Evolutionary conservation across 495 filamentous ascomycete species (phyloP), one percentile per base, ranked within the genome.

Genomic region (Tuber brumale): DNA sequence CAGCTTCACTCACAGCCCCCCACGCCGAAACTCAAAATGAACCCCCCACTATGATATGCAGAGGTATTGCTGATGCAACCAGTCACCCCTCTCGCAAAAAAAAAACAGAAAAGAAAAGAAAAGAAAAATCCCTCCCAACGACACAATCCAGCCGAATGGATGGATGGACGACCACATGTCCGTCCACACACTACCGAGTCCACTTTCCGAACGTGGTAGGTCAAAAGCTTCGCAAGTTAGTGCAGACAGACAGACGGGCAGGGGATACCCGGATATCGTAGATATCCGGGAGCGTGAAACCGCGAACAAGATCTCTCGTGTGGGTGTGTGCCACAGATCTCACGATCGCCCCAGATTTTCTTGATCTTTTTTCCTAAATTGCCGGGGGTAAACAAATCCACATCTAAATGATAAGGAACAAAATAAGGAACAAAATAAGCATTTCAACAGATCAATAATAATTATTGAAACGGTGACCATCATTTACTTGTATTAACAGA

Each of bases 401-500:
- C 57, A 4, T 19, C 57, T 1, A 3, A 14, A 66, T 35, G 27
- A 61, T n/a, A 31, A 31, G n/a, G 9, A 61, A 61, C n/a, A 16
- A 37, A 3, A 37, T 37, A 37, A n/a, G n/a, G n/a, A n/a, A n/a
- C n/a, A n/a, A 66, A 31, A 31, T 0, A 16, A 66, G 16, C 12
- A 35, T 4, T 35, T 35, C 27, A 66, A 31, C 27, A 14, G 27
- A 35, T 16, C n/a, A 61, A 31, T 4, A 27, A n/a, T 31, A 66
- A 18, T 6, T 16, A n/a, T 31, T 66, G n/a, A 66, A 66, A 66
- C 57, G 16, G 5, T 23, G 4, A 35, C 57, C 57, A 66, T 66
- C 57, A 66, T 66, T 18, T 16, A 61, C 57, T 66, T 66, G 57
- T 66, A 66, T 66, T 66, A 66, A 66, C 27, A 66, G 57, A 66